These are phyloP conservation scores for Suillus clintonianus DNA, from an alignment of 768 basidiomycete genomes.

Conservation along the genomic window DNA sequence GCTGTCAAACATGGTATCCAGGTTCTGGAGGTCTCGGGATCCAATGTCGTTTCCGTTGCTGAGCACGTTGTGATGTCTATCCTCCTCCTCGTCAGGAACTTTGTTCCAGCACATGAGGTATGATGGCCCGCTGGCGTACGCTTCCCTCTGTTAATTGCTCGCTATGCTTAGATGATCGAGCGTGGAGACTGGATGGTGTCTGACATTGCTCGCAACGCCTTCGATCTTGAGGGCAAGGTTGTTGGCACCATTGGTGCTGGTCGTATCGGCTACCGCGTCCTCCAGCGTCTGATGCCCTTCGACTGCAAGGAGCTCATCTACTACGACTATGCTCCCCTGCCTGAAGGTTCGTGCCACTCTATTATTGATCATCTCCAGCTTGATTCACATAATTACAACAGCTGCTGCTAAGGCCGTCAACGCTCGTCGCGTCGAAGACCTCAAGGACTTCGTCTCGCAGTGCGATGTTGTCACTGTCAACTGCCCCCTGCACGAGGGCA, in stretches of 20 bases:
- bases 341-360: conserved; percentile 44
- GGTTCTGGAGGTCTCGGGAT: conserved; percentile 86
- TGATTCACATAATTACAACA: conserved; percentile 20
- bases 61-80: conserved; percentile 93
- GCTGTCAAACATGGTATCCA: conserved; percentile 79
- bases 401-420: conserved; percentile 68
- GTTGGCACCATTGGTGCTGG: conserved; percentile 88
- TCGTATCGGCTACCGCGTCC: conserved; percentile 84
- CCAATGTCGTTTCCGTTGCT: conserved; percentile 89
- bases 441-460: conserved; percentile 61
- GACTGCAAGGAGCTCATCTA: conserved; percentile 89
- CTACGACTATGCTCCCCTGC: conserved; percentile 81
- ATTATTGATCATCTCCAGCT: background rate
- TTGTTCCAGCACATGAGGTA: conserved; percentile 82
- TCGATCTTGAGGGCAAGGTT: conserved; percentile 88
- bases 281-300: conserved; percentile 80
- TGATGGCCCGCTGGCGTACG: conserved; percentile 6
- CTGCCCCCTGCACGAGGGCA: conserved; percentile 86
- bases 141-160: background rate
- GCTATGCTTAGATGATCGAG: conserved; percentile 65
- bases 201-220: conserved; percentile 78
- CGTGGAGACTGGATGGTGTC: conserved; percentile 88
- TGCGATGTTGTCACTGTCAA: conserved; percentile 88
- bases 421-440: conserved; percentile 74
- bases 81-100: conserved; percentile 88